phyloP scores from a whole-genome alignment of 2,329 filamentous ascomycete species.

The Fusarium buharicum region DNA sequence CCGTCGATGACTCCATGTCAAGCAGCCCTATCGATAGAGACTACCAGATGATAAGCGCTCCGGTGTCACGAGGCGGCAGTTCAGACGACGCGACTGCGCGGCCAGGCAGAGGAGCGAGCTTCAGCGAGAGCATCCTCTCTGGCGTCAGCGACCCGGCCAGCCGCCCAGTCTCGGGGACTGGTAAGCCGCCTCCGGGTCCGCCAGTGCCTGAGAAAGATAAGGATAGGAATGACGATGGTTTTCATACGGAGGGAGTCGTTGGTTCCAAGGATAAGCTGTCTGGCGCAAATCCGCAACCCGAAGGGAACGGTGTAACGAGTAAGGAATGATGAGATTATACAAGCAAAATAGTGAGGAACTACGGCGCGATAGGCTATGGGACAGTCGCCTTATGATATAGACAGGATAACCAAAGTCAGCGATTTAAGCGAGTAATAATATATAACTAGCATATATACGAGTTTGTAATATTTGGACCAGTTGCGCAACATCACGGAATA shows the following conservation, averaged over 20 bases:
- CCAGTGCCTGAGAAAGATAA: constrained; percentile 23
- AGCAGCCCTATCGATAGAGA: constrained; percentile 53
- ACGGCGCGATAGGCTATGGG: background rate
- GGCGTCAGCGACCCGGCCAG: constrained; percentile 48
- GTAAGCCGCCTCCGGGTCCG: constrained; percentile 23
- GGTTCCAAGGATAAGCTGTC: constrained; percentile 39
- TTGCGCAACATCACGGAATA: background rate
- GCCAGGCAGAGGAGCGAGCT: constrained; percentile 55
- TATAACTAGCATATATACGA: background rate
- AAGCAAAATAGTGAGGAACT: background rate
- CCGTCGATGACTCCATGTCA: constrained; percentile 47
- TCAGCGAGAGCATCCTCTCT: constrained; percentile 59
- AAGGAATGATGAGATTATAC: constrained; percentile 23
- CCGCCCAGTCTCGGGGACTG: constrained; percentile 35
- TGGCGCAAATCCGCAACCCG: constrained; percentile 13
- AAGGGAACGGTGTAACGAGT: constrained; percentile 5
- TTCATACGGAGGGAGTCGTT: constrained; percentile 43
- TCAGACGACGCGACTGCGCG: constrained; percentile 46
- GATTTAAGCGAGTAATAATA: constrained; percentile 8
- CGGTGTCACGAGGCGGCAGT: constrained; percentile 44
- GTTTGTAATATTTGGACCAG: constrained; percentile 9
- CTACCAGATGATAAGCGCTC: constrained; percentile 52
- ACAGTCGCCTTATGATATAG: constrained; percentile 21
- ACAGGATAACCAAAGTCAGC: constrained; percentile 12
- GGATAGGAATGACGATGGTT: constrained; percentile 35